Percentiles rank a stretch among this genome's conserved stretches.
Evolutionary conservation across 176 grass and related monocot species (phyloP).

Genomic region (Carex myosuroides): DNA sequence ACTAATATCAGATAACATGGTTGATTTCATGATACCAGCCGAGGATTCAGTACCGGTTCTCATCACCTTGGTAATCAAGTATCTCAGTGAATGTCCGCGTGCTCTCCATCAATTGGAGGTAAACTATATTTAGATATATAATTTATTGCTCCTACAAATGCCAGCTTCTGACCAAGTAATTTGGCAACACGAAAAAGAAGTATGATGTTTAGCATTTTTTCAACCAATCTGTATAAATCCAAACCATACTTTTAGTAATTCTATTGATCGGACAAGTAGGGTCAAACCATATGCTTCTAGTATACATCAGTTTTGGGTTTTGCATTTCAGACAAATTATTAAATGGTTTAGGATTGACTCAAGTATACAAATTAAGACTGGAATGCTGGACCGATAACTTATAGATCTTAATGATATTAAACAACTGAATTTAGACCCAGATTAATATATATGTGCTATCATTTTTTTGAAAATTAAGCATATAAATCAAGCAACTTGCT

Average conservation of each 20-base stretch:
- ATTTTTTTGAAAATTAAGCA: background rate
- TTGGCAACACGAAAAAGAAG: background rate
- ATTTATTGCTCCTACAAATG: background rate
- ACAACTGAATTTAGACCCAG: background rate
- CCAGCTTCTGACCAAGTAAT: background rate
- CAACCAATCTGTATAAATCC: background rate
- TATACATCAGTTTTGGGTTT: background rate
- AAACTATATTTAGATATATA: background rate
- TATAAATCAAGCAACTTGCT: background rate
- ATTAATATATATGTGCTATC: background rate
- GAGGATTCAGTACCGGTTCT: conserved; percentile 94
- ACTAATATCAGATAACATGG: conserved; percentile 89
- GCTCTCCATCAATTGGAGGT: conserved; percentile 74
- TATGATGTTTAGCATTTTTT: background rate
- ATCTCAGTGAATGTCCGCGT: conserved; percentile 70
- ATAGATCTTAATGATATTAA: background rate
- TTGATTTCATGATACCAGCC: conserved; percentile 96
- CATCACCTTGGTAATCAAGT: conserved; percentile 88
- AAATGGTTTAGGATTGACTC: background rate
- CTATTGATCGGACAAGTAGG: background rate
- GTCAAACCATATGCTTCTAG: background rate
- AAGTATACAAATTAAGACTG: background rate
- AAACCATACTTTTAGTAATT: background rate
- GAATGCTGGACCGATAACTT: background rate
- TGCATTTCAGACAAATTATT: background rate